Conservation (phyloP, 495 filamentous ascomycete species). For the Penicillium angulare region DNA sequence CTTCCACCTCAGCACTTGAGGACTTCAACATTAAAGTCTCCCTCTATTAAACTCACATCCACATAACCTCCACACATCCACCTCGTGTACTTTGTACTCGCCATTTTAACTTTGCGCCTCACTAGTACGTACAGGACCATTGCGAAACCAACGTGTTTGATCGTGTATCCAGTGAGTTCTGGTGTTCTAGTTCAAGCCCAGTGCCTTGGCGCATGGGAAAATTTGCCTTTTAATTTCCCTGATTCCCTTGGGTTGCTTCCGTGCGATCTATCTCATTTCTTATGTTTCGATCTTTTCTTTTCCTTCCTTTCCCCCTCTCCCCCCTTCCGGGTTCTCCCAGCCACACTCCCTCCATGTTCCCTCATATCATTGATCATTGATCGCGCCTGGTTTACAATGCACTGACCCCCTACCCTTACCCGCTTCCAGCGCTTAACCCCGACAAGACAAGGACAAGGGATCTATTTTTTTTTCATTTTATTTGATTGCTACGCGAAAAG, state of each 20-base stretch:
- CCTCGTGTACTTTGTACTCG: background rate
- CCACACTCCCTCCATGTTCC: background rate
- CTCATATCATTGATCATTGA: background rate
- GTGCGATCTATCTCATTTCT: background rate
- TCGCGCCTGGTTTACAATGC: background rate
- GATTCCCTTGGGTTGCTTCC: background rate
- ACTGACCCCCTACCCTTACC: conserved; percentile 2
- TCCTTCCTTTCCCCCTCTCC: background rate
- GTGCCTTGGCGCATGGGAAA: conserved; percentile 9
- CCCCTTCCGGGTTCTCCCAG: background rate
- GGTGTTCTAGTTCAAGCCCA: conserved; percentile 13
- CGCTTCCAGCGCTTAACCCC: background rate
- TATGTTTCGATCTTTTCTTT: background rate
- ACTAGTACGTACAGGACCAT: too few species aligned
- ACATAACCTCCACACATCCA: background rate
- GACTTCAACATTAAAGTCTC: background rate
- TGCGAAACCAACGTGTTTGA: too few species aligned
- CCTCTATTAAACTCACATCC: background rate
- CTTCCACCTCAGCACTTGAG: too few species aligned
- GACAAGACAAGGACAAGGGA: too few species aligned
- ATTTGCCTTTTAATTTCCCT: background rate
- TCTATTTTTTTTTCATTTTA: too few species aligned
- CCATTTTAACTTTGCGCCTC: too few species aligned
- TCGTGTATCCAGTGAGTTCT: background rate
- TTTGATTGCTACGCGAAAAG: background rate